A percentile compares a stretch with the other conserved stretches of the same genome.
Conservation (phyloP, 2,329 filamentous ascomycete species). For the Ampelomyces quisqualis region DNA sequence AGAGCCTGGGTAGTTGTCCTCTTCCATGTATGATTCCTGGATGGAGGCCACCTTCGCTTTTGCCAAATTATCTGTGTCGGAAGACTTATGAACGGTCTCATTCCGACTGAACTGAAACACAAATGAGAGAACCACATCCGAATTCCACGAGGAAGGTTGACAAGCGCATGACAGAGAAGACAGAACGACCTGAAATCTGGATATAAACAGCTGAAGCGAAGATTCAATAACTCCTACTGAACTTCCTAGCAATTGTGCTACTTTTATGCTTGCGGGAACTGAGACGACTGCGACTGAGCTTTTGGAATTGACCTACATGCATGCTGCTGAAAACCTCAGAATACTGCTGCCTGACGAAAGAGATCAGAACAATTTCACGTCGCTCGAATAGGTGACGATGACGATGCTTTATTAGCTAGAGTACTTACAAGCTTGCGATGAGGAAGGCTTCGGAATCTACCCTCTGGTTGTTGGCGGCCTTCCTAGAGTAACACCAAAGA, state of each 20-base stretch:
- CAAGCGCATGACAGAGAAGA: constrained; percentile 22
- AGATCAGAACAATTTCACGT: constrained; percentile 22
- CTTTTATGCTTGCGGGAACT: constrained; percentile 32
- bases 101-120: constrained; percentile 10
- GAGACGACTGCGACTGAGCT: constrained; percentile 34
- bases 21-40: constrained; percentile 30
- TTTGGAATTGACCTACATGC: constrained; percentile 33
- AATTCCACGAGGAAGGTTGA: constrained; percentile 20
- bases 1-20: constrained; percentile 21
- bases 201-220: constrained; percentile 26
- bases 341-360: constrained; percentile 19
- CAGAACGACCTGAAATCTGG: constrained; percentile 43
- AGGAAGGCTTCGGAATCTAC: constrained; percentile 49
- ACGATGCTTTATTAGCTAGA: constrained; percentile 17
- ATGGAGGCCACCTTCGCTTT: constrained; percentile 22
- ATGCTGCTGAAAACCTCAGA: constrained; percentile 23
- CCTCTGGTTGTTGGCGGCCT: constrained; percentile 46
- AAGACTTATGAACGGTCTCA: constrained; percentile 4
- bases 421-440: constrained; percentile 48
- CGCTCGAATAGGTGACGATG: constrained; percentile 22
- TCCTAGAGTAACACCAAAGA: constrained; percentile 27
- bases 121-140: constrained; percentile 11
- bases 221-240: constrained; percentile 22
- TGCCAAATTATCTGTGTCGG: constrained; percentile 14
- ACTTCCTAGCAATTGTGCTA: constrained; percentile 26